phyloP scores from a whole-genome alignment of 164 flowering plant species.

The Sedum album region DNA sequence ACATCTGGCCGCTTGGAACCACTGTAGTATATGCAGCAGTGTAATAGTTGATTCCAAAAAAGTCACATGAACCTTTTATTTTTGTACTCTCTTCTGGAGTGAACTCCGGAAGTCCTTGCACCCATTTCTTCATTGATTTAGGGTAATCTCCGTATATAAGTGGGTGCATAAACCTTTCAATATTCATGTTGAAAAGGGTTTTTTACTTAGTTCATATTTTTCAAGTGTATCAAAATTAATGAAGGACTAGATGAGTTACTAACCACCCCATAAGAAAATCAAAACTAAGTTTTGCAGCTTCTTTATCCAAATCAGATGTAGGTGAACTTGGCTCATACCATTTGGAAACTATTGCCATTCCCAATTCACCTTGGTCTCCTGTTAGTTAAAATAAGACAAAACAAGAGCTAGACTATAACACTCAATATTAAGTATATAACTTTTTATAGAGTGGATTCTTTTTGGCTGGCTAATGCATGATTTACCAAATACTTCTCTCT shows the following conservation, averaged over 20 bases:
- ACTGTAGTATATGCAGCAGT: conserved; percentile 9
- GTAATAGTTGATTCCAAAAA: conserved; percentile 29
- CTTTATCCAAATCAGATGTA: conserved; percentile 6
- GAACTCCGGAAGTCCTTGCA: conserved; percentile 19
- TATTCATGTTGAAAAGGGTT: not conserved
- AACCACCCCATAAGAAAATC: conserved; percentile 31
- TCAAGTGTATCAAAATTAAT: not conserved
- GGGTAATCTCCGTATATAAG: conserved; percentile 22
- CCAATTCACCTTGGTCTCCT: conserved; percentile 26
- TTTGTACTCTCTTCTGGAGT: conserved; percentile 8
- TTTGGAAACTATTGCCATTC: conserved; percentile 14
- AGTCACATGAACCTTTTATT: conserved; percentile 21
- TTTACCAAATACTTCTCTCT: conserved; percentile 24
- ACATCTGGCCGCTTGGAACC: not conserved
- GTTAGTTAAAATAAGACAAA: no score
- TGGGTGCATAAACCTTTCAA: conserved; percentile 20
- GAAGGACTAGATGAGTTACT: not conserved
- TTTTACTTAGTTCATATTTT: not conserved
- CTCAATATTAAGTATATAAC: not conserved
- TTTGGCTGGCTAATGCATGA: not conserved
- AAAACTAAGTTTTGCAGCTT: conserved; percentile 16
- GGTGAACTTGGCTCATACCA: conserved; percentile 22
- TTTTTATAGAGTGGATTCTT: not conserved
- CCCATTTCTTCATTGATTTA: conserved; percentile 9
- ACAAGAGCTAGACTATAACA: not conserved